Evolutionary conservation across 2,329 filamentous ascomycete genomes (phyloP), one percentile per base, ranked within the genome.

Genomic region (Xylariaceae sp.): DNA sequence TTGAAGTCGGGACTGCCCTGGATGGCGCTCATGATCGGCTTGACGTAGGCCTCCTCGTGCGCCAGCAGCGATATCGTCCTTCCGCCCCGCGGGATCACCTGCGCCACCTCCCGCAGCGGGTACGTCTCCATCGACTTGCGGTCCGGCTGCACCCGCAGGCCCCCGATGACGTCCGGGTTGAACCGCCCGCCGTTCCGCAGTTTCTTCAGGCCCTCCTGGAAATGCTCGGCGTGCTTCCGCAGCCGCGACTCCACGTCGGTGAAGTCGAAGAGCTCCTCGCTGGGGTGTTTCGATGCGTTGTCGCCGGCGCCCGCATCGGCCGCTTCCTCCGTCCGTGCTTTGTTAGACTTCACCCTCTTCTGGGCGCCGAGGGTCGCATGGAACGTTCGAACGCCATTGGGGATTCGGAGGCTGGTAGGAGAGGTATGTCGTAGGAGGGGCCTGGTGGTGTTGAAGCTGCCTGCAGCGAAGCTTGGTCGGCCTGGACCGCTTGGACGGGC

Each of bases 1-100:
- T 85, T 85, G 72, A 81, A 84, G 63, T 81, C 76, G n/a, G 70
- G 66, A 65, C 75, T 79, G 26, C 70, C 65, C 72, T 84, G 81
- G 48, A 85, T 74, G 29, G 82, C 82, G 65, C 75, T 78, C 76
- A 83, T 79, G 72, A 85, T 79, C 63, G 80, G 75, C 74, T 81
- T 81, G 63, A 84, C 70, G 66, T 78, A 80, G 7, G 61, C 69
- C 40, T 62, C 70, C 63, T 77, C 75, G 62, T 75, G 72, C 44
- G 71, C 72, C 2, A 77, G 63, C 57, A 77, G 67, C 20, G 67
- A 70, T 50, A 75, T 70, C 9, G 68, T 65, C 20, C 75, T 70
- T 0, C 74, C 75, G 43, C 75, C 74, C 7, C 72, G 78, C 50
- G 81, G 79, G 20, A 83, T 77, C 4, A 85, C 74, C 68, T 82